Evolutionary conservation across 768 basidiomycete genomes (phyloP), one percentile per base, ranked within the genome.

Genomic region (Cystobasidium onofrii): DNA sequence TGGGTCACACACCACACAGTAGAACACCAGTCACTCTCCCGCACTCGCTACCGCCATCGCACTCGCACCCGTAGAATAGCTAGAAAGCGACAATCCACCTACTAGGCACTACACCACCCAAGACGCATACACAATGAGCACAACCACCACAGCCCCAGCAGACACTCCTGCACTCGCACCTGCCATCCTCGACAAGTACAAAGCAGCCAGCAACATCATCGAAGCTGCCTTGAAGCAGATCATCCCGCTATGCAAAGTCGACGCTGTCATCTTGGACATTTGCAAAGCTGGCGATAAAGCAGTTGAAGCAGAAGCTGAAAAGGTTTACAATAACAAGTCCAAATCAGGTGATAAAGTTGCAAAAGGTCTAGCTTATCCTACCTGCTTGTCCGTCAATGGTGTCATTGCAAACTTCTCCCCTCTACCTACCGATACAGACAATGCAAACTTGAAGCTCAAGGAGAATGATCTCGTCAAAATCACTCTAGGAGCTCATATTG

Each of bases 401-500:
- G 85, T 88, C 78, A 92, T 98, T 75, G 88, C 92, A 52, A 91
- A 98, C 83, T 96, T 92, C 84, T 94, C 94, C 13, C 96, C 96
- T n/a, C 87, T 97, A 70, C 88, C 88, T 85, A 92, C 84, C 79
- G 92, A 82, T 81, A 79, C 81, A 75, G 80, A 80, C 75, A 74
- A 78, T 27, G 71, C 79, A 20, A 75, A 76, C 27, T 73, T 82
- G 81, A 85, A 81, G 64, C 85, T 94, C 76, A 87, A 86, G 31
- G 89, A 92, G 76, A 87, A 88, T 74, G 96, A 99, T 81, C 88
- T 99, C 73, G 95, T 98, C 77, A 98, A 97, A 83, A 83, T 99
- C 76, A 91, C 94, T 81, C 85, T 98, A 74, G 96, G 96, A 57
- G 93, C 94, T 23, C 96, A 99, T 80, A 92, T 99, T 82, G 95